A percentile compares a stretch with the other conserved stretches of the same genome.
Evolutionary conservation across 2,329 filamentous ascomycete genomes (phyloP).

Genomic region (Pseudogymnoascus sp.): DNA sequence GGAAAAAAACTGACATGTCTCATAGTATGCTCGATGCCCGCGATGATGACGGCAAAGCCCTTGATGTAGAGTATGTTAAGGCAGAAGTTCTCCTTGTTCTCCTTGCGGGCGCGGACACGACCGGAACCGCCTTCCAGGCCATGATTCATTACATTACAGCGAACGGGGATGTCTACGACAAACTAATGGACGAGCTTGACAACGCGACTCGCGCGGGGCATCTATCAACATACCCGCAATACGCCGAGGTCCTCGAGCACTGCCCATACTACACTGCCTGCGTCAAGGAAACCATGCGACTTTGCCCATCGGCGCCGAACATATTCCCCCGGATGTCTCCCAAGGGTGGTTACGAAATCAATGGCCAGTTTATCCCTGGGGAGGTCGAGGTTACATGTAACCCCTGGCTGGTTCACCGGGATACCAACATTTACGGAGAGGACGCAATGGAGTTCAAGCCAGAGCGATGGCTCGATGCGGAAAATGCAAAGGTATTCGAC

Average conservation of each 20-base stretch:
- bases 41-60: conserved; percentile 23
- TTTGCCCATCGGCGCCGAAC: conserved; percentile 43
- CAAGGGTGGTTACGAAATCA: conserved; percentile 24
- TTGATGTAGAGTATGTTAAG: conserved; percentile 17
- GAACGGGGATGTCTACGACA: conserved; percentile 34
- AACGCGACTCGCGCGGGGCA: conserved; percentile 28
- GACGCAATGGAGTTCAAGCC: conserved; percentile 40
- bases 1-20: conserved; percentile 3
- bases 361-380: conserved; percentile 17
- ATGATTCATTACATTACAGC: conserved; percentile 37
- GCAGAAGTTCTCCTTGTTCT: conserved; percentile 26
- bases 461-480: conserved; percentile 40
- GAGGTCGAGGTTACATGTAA: conserved; percentile 38
- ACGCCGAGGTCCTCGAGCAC: conserved; percentile 34
- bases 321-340: conserved; percentile 40
- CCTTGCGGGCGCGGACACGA: conserved; percentile 45
- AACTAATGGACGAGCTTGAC: conserved; percentile 40
- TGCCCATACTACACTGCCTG: conserved; percentile 43
- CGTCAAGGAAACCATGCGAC: conserved; percentile 42
- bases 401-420: conserved; percentile 40
- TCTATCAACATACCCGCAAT: conserved; percentile 32
- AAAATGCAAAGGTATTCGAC: conserved; percentile 34
- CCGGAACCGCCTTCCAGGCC: conserved; percentile 42
- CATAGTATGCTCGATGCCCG: conserved; percentile 30
- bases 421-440: conserved; percentile 32